A percentile compares a stretch with the other conserved stretches of the same genome.
Evolutionary conservation across 495 filamentous ascomycete genomes (phyloP).

Genomic region (Tuber brumale): DNA sequence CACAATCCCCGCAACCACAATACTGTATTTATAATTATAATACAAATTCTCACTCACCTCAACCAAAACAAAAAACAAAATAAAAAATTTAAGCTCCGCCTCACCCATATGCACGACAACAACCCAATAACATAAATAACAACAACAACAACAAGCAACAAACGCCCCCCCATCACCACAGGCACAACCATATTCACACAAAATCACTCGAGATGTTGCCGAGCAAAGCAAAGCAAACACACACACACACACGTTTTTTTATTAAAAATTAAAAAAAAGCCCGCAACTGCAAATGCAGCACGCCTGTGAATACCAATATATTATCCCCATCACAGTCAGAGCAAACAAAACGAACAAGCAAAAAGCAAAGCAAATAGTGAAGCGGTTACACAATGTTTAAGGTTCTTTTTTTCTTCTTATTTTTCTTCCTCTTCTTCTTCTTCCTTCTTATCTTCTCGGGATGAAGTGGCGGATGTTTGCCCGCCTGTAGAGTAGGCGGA

Average conservation of each 20-base stretch:
- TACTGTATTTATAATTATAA: not conserved
- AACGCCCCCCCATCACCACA: not conserved
- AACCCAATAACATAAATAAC: not conserved
- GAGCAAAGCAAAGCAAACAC: not conserved
- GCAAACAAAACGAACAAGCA: too few relatives aligned
- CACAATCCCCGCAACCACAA: not conserved
- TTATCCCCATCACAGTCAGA: too few relatives aligned
- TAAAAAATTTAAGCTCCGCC: not conserved
- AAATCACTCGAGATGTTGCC: not conserved
- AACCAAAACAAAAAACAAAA: not conserved
- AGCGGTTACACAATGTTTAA: not conserved
- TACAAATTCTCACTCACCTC: too few relatives aligned
- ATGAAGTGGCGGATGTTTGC: not conserved
- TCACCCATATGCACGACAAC: not conserved
- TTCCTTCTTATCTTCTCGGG: not conserved
- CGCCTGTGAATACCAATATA: too few relatives aligned
- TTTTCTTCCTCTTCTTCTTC: not conserved
- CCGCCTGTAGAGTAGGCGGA: not conserved
- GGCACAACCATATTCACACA: not conserved
- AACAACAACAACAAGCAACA: not conserved
- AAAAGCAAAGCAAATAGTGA: too few relatives aligned
- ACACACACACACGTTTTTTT: not conserved
- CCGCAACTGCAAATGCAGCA: too few relatives aligned
- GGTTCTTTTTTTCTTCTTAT: not conserved
- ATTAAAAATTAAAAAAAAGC: too few relatives aligned